Base-by-base conservation (phyloP, 192 early-diverging fungal genomes). In the Coemansia asiatica region DNA sequence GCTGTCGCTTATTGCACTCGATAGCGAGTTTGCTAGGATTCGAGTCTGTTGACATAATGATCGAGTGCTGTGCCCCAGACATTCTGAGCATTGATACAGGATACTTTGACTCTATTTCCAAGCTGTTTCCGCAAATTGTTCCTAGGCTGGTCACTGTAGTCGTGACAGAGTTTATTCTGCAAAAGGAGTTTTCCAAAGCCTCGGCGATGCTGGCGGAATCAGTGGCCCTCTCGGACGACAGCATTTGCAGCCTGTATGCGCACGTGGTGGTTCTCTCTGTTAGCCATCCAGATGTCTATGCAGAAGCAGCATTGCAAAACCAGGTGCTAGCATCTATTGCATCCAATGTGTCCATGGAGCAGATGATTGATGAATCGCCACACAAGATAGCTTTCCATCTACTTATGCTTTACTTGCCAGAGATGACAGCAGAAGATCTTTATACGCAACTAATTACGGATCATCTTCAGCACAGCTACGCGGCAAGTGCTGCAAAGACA, bases 101-200 rank as follows among this genome's bases (percentile, higher is more conserved):
- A 10, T 31, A 75, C 44, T 47, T 66, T 18, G 48, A 61, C 16
- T 35, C 53, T 5, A 23, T 76, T 23, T 16, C 29, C 21, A 36
- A 27, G 28, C n/a, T 66, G 54, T 10, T 48, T 31, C 36, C 59
- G 10, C 35, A 44, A 23, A 9, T 40, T 1, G 51, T 29, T n/a
- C 36, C 57, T 4, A 64, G 56, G n/a, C 54, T 27, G 26, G 46
- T 54, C 21, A 22, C 64, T 7, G 61, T 63, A 21, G 63, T 62
- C 31, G 73, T 66, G 6, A 19, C 70, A 6, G 78, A 75, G 49
- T 63, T 48, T 47, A 72, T 75, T 63, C 46, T 81, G 53, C 69
- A 60, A 4, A 66, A 57, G 2, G 69, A 81, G 4, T 55, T 75
- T 47, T 55, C 38, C 2, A 47, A 53, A 40, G 69, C 65, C 3